A percentile compares a stretch with the other conserved stretches of the same genome.
Conservation (phyloP, 129 eudicot species). For the Saposhnikovia divaricata region DNA sequence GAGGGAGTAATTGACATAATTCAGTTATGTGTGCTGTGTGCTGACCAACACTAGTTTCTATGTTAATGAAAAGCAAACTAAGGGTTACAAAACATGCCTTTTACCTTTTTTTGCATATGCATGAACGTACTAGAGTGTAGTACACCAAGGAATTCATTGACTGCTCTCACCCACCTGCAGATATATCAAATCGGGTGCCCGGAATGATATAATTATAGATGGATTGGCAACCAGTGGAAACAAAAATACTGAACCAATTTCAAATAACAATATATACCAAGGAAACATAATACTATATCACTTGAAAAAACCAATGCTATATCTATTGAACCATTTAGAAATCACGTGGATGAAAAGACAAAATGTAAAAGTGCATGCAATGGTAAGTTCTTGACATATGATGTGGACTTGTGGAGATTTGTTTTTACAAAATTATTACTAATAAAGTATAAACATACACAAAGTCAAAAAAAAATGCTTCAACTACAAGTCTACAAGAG, state of each 20-base stretch:
- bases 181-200: background rate
- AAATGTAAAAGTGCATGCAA: background rate
- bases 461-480: background rate
- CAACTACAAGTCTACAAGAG: background rate
- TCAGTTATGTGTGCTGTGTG: background rate
- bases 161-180: constrained; percentile 94
- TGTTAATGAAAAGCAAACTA: background rate
- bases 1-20: background rate
- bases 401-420: background rate
- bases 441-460: background rate
- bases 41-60: background rate
- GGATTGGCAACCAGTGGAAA: background rate
- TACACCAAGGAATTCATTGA: constrained; percentile 63
- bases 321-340: background rate
- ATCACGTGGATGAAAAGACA: background rate
- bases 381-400: background rate
- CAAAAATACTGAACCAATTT: background rate
- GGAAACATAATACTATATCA: background rate
- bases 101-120: constrained; percentile 65
- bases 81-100: constrained; percentile 9
- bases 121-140: constrained; percentile 58
- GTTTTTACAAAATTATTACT: background rate
- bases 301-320: too few relatives aligned
- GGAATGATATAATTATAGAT: background rate
- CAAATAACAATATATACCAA: background rate